Evolutionary conservation across 306 rosid species (phyloP).

Genomic region (Quercus agrifolia): DNA sequence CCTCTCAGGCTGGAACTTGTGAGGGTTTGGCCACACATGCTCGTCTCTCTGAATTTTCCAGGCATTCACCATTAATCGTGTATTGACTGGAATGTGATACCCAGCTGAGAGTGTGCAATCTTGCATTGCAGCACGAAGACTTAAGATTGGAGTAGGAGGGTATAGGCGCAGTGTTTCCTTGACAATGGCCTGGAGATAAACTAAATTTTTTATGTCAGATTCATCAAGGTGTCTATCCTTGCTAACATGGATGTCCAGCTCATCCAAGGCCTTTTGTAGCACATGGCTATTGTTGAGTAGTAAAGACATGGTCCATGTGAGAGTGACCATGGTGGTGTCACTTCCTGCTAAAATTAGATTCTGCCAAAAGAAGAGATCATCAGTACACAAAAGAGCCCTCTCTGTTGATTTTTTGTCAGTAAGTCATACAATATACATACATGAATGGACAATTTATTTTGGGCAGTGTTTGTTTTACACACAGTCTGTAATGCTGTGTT

Average conservation of each 20-base stretch:
- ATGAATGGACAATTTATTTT: too few species aligned
- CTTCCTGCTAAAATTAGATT: conserved; percentile 45
- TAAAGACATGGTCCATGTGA: conserved; percentile 39
- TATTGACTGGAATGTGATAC: conserved; percentile 33
- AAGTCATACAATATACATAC: too few species aligned
- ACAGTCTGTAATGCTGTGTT: too few species aligned
- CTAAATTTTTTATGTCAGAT: conserved; percentile 30
- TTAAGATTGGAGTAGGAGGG: conserved; percentile 32
- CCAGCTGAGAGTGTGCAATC: conserved; percentile 43
- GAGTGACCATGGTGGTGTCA: conserved; percentile 30
- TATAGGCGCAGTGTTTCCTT: conserved; percentile 42
- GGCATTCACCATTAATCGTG: conserved; percentile 35
- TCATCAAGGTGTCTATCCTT: conserved; percentile 30
- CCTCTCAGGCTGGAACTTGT: conserved; percentile 33
- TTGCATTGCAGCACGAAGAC: conserved; percentile 16
- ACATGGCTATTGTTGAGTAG: conserved; percentile 26
- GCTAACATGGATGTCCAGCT: conserved; percentile 28
- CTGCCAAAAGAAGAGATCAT: conserved; percentile 14
- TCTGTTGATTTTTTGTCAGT: too few species aligned
- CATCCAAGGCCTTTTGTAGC: conserved; percentile 27
- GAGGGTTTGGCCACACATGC: conserved; percentile 30
- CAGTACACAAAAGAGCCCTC: background rate
- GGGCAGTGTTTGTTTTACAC: too few species aligned
- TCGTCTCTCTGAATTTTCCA: conserved; percentile 43
- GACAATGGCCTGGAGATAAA: conserved; percentile 38